These are phyloP conservation scores for Bryopsis sp. DNA, from an alignment of 139 green algal species.

Conservation along the genomic window DNA sequence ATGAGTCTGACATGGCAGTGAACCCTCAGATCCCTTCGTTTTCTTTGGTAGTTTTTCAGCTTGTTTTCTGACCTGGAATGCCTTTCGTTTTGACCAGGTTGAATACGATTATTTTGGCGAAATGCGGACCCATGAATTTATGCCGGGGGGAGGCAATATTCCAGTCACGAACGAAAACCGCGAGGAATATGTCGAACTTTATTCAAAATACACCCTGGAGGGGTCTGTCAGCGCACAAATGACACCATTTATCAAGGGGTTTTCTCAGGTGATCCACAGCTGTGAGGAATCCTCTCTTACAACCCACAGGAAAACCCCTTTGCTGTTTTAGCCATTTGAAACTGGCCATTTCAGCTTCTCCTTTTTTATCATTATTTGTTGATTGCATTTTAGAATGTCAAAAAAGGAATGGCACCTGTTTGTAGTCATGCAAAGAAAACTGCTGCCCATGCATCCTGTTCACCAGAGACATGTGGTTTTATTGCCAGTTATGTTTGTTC, in stretches of 20 bases:
- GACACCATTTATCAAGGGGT: constrained; percentile 53
- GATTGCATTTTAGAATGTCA: not conserved
- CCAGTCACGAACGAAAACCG: constrained; percentile 69
- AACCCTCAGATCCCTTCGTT: not conserved
- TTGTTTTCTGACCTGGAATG: constrained; percentile 19
- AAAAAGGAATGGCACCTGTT: too few relatives aligned
- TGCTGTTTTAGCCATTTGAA: constrained; percentile 1
- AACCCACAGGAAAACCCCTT: not conserved
- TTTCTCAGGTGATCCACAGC: constrained; percentile 48
- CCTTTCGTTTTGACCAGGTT: constrained; percentile 32
- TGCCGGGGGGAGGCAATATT: constrained; percentile 39
- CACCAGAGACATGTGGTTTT: not conserved
- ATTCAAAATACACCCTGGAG: constrained; percentile 49
- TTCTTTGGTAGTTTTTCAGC: not conserved
- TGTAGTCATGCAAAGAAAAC: too few relatives aligned
- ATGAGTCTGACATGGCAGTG: not conserved
- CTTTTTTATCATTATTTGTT: not conserved
- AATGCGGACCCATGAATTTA: constrained; percentile 34
- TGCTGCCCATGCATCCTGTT: too few relatives aligned
- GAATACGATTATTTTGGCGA: constrained; percentile 54
- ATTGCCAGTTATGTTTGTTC: not conserved
- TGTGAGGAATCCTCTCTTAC: constrained; percentile 24
- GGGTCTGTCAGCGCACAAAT: constrained; percentile 58
- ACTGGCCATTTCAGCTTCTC: not conserved
- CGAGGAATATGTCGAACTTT: constrained; percentile 59